Conservation (phyloP, 164 flowering plant genomes). For the Chimonanthus salicifolius region DNA sequence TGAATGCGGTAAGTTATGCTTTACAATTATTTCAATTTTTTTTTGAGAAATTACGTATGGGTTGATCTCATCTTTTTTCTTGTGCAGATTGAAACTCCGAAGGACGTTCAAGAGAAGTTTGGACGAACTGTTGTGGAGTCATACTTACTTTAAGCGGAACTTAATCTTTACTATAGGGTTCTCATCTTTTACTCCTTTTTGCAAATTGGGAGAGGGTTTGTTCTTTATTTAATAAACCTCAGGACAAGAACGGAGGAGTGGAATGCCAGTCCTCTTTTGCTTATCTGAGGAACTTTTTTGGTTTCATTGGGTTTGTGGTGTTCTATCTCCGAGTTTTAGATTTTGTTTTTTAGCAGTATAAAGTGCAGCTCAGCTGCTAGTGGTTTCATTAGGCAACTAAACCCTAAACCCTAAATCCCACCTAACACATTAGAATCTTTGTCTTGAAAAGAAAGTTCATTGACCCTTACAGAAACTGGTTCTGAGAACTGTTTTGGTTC, state of each 20-base stretch:
- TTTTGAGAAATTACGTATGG: background rate
- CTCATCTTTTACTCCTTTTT: background rate
- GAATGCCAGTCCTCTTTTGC: background rate
- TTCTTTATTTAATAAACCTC: background rate
- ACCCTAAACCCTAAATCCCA: too few relatives aligned
- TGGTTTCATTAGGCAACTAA: too few relatives aligned
- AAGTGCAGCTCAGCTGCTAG: too few relatives aligned
- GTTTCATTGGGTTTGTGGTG: background rate
- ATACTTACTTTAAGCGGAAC: slow-evolving; percentile 48
- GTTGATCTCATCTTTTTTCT: background rate
- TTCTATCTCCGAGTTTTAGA: too few relatives aligned
- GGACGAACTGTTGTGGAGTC: slow-evolving; percentile 90
- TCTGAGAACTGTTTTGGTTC: background rate
- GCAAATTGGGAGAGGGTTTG: background rate
- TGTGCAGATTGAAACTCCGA: slow-evolving; percentile 80
- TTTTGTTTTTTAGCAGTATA: too few relatives aligned
- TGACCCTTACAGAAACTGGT: too few relatives aligned
- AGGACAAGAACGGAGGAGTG: background rate
- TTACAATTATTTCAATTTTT: background rate
- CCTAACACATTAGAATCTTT: too few relatives aligned
- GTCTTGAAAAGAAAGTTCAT: too few relatives aligned
- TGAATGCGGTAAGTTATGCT: slow-evolving; percentile 33
- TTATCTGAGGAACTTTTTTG: background rate
- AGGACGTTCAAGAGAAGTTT: slow-evolving; percentile 89
- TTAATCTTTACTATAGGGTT: background rate